phyloP scores from a whole-genome alignment of 129 eudicot species.

The Kitagawia praeruptora region DNA sequence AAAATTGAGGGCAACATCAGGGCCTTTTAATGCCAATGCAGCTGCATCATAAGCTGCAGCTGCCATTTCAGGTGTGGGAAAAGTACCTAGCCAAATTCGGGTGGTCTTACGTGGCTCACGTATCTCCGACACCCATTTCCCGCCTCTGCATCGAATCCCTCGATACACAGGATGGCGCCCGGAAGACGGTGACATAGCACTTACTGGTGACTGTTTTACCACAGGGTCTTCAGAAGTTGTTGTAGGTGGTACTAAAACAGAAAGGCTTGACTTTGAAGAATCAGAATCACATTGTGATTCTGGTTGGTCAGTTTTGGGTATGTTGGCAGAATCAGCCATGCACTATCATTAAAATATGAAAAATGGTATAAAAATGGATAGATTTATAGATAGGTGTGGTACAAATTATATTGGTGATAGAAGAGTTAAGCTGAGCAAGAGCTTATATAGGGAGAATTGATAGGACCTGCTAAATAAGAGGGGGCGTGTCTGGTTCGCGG shows the following conservation, averaged over 20 bases:
- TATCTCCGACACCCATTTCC: slow-evolving; percentile 81
- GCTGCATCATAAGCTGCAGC: slow-evolving; percentile 86
- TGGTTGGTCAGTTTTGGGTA: slow-evolving; percentile 6
- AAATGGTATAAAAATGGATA: background rate
- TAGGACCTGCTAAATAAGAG: background rate
- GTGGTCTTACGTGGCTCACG: slow-evolving; percentile 61
- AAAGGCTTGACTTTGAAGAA: background rate
- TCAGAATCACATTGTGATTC: background rate
- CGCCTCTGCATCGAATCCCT: slow-evolving; percentile 48
- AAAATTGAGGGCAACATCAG: slow-evolving; percentile 40
- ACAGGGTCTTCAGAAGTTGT: slow-evolving; percentile 3
- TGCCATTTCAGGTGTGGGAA: slow-evolving; percentile 65
- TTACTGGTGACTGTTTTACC: slow-evolving; percentile 2
- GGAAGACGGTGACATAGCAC: slow-evolving; percentile 16
- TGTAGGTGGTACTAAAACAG: slow-evolving; percentile 8
- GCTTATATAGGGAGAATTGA: background rate
- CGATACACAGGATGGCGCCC: slow-evolving; percentile 39
- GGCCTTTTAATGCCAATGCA: slow-evolving; percentile 62
- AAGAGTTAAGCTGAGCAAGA: background rate
- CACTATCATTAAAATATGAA: background rate
- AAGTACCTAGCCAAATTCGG: slow-evolving; percentile 81
- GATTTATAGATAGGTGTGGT: background rate
- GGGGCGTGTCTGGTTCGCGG: slow-evolving; percentile 14
- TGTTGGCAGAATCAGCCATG: slow-evolving; percentile 13
- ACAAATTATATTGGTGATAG: background rate